Conservation (phyloP, 2,329 filamentous ascomycete species). For the Xylariaceae sp. region DNA sequence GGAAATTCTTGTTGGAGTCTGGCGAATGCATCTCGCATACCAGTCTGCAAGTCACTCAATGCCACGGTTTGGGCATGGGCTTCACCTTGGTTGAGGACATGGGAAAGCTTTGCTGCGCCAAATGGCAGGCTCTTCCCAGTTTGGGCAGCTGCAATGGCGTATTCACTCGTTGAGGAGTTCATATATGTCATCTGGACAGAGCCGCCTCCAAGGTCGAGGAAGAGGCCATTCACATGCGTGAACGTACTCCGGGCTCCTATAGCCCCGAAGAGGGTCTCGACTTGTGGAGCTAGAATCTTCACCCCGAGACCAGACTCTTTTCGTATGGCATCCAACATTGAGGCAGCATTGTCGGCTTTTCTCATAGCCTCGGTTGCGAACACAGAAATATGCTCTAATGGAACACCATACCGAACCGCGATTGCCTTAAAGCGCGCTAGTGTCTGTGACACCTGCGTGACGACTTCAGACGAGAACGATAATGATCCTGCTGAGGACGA, state of each 20-base stretch:
- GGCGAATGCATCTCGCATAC: slow-evolving; percentile 58
- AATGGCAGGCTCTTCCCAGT: slow-evolving; percentile 57
- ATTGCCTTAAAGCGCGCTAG: slow-evolving; percentile 68
- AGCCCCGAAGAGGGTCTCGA: slow-evolving; percentile 79
- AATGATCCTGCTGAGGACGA: slow-evolving; percentile 29
- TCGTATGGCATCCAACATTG: slow-evolving; percentile 63
- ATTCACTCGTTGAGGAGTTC: slow-evolving; percentile 41
- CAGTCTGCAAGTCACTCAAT: slow-evolving; percentile 48
- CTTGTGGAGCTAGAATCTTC: slow-evolving; percentile 68
- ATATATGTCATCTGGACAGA: slow-evolving; percentile 64
- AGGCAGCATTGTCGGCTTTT: slow-evolving; percentile 67
- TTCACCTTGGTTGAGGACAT: slow-evolving; percentile 39
- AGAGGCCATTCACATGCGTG: slow-evolving; percentile 63
- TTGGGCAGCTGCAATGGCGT: slow-evolving; percentile 49
- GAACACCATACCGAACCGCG: slow-evolving; percentile 67
- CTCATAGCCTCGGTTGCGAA: slow-evolving; percentile 89
- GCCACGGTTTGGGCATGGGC: slow-evolving; percentile 40
- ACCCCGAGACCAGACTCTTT: slow-evolving; percentile 63
- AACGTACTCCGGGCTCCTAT: slow-evolving; percentile 78
- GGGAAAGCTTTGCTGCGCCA: slow-evolving; percentile 55
- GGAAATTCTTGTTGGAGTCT: slow-evolving; percentile 46
- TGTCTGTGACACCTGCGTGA: slow-evolving; percentile 60
- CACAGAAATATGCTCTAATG: slow-evolving; percentile 60
- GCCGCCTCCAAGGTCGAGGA: slow-evolving; percentile 81
- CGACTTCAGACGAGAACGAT: slow-evolving; percentile 50